Evolutionary conservation across 176 grass and related monocot species (phyloP).

Genomic region (Microstegium vimineum): DNA sequence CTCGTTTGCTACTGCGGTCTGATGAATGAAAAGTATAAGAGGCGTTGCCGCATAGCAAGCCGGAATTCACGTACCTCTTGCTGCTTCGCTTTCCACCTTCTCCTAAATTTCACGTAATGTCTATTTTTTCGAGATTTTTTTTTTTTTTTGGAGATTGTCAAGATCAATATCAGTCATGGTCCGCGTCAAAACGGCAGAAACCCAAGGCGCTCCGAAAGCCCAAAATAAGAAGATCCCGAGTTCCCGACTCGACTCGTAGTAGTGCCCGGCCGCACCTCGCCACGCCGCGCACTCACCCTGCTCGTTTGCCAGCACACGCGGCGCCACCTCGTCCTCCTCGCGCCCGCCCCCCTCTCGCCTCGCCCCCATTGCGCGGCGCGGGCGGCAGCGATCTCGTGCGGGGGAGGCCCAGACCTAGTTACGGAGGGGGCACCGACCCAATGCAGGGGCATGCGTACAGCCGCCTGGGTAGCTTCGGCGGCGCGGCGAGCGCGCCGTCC

Average conservation of each 20-base stretch:
- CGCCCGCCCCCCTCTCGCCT: not conserved
- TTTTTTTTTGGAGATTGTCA: too few species aligned
- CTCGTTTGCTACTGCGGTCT: not conserved
- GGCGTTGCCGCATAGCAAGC: not conserved
- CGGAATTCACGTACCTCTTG: conserved; percentile 5
- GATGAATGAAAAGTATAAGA: too few species aligned
- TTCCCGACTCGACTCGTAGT: conserved; percentile 1
- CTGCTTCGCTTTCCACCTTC: not conserved
- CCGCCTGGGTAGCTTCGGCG: conserved; percentile 63
- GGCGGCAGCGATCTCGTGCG: conserved; percentile 32
- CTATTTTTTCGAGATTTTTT: too few species aligned
- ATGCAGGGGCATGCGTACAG: conserved; percentile 69
- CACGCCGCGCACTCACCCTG: not conserved
- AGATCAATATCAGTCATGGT: not conserved
- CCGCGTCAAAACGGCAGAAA: not conserved
- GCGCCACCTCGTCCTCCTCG: conserved; percentile 9
- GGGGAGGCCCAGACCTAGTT: conserved; percentile 49
- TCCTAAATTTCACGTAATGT: not conserved
- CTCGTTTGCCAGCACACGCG: not conserved
- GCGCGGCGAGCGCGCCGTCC: conserved; percentile 34
- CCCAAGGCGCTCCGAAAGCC: not conserved
- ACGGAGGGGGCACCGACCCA: not conserved
- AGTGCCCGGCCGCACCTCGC: not conserved
- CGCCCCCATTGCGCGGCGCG: conserved; percentile 23
- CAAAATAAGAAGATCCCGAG: not conserved